Percentiles rank a stretch among this genome's conserved stretches.
Conservation (phyloP, 805 yeast species). For the Kuraishia cidri region DNA sequence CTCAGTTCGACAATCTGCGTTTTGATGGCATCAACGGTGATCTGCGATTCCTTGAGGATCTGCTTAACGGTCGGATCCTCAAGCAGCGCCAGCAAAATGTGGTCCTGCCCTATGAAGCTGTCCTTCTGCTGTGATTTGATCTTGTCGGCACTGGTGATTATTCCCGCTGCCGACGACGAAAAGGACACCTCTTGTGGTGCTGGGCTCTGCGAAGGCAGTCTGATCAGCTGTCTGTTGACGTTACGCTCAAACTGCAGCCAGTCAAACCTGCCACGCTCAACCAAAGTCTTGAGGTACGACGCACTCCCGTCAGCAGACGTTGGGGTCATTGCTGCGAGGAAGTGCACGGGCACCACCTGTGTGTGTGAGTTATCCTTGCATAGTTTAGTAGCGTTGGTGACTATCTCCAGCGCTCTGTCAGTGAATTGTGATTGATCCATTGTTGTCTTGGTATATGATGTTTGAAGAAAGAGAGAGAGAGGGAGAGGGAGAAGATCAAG, state of each 20-base stretch:
- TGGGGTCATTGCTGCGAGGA: conserved; percentile 85
- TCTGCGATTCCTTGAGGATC: conserved; percentile 61
- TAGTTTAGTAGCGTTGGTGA: conserved; percentile 70
- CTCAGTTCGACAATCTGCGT: conserved; percentile 74
- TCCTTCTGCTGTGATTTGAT: conserved; percentile 86
- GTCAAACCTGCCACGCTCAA: conserved; percentile 84
- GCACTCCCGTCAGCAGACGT: conserved; percentile 40
- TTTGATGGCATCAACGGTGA: conserved; percentile 65
- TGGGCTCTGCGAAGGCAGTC: conserved; percentile 83
- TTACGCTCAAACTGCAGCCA: conserved; percentile 73
- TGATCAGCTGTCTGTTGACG: conserved; percentile 73
- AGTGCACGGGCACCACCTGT: conserved; percentile 79
- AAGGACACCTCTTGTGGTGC: conserved; percentile 79
- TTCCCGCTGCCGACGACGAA: conserved; percentile 66
- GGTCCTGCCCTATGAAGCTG: conserved; percentile 89
- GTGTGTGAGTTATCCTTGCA: conserved; percentile 82
- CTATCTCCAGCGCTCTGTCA: conserved; percentile 80
- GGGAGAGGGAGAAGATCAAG: not conserved
- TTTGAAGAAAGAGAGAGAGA: not conserved
- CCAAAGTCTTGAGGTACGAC: conserved; percentile 68
- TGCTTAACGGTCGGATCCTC: conserved; percentile 68
- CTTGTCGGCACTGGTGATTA: conserved; percentile 66
- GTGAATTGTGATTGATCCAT: conserved; percentile 79
- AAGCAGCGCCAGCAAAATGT: conserved; percentile 73
- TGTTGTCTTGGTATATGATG: conserved; percentile 3